A percentile compares a stretch with the other conserved stretches of the same genome.
Conservation (phyloP, 768 basidiomycete species). For the Pisolithus tinctorius region DNA sequence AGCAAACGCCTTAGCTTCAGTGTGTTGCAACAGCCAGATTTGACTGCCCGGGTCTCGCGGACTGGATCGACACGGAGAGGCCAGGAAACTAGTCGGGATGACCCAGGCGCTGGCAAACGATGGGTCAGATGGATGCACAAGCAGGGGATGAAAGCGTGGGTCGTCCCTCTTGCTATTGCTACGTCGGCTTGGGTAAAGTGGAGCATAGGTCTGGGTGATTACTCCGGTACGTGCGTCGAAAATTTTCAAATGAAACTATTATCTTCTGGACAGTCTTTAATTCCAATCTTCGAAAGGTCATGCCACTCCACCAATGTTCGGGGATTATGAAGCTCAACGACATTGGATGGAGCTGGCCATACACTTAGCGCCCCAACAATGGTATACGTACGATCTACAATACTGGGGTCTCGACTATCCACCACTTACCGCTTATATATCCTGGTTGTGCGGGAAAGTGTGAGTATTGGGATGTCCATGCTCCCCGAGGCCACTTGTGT, state of each 20-base stretch:
- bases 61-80: constrained; percentile 1
- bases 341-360: constrained; percentile 93
- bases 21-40: constrained; percentile 33
- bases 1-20: constrained; percentile 34
- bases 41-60: constrained; percentile 2
- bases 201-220: constrained; percentile 66
- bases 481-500: background rate
- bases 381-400: constrained; percentile 84
- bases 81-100: constrained; percentile 13
- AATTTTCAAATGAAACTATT: background rate
- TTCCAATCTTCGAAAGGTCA: constrained; percentile 38
- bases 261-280: background rate
- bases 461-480: constrained; percentile 32
- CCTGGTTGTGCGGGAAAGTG: constrained; percentile 77
- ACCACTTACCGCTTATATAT: constrained; percentile 84
- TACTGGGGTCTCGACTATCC: constrained; percentile 98
- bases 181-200: constrained; percentile 56
- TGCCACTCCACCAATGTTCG: constrained; percentile 73
- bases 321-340: constrained; percentile 90
- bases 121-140: constrained; percentile 83
- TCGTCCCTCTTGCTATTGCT: constrained; percentile 50
- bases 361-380: constrained; percentile 65
- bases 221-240: constrained; percentile 60
- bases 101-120: constrained; percentile 43
- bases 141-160: constrained; percentile 50